Evolutionary conservation across 208 protist species (phyloP), one percentile per base, ranked within the genome.

Genomic region (Phytomonas serpens): DNA sequence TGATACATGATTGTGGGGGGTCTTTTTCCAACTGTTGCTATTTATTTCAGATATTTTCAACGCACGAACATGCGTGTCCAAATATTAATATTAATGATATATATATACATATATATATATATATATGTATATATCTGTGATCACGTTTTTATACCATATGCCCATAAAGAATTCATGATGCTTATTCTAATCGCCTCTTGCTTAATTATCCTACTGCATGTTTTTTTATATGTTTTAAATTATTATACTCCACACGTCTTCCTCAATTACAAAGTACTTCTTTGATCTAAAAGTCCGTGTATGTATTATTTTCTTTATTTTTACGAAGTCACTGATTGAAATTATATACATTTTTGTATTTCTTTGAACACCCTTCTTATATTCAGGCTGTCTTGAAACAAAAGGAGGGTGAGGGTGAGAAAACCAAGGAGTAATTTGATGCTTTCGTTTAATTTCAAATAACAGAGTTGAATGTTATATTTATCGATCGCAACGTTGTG

Each of bases 141-240:
- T 36, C 27, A 69, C 71, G 62, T 72, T 77, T 69, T 77, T 74
- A 67, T 38, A 2, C 38, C 57, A 0, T 75, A 62, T 67, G 38
- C 61, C 23, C 29, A 62, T 30, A 64, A 29, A 64, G 30, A 14
- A 64, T 13, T 34, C 1, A n/a, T 34, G 61, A 64, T 31, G 19
- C 11, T 34, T 34, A 64, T 64, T 31, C 61, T 16, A 2, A 64
- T 64, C 16, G 11, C 7, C 27, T 76, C 72, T 71, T 52, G 19
- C 29, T 38, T 13, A 9, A 19, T 31, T 72, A 37, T 67, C 19
- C 71, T 30, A 72, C 27, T 57, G 64, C 69, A 29, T 63, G 30
- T 36, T 71, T 38, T 69, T 40, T 69, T 29, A 74, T 23, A 3
- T 37, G 30, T 9, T 68, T 38, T 6, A 37, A 69, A 27, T 69